Evolutionary conservation across 1,284 basidiomycete genomes (phyloP).

Genomic region (Serendipita sp.): DNA sequence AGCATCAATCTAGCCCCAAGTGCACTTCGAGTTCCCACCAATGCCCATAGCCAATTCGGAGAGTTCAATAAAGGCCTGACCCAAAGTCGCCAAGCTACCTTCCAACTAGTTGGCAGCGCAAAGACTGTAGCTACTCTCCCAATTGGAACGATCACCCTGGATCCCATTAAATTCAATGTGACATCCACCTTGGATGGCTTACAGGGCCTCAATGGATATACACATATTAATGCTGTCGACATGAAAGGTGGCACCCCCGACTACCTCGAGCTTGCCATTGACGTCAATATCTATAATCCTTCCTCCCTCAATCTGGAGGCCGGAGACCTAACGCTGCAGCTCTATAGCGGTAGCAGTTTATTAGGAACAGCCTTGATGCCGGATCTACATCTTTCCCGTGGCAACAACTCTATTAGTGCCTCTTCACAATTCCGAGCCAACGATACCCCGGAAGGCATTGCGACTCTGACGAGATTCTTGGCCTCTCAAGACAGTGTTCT

Average conservation of each 20-base stretch:
- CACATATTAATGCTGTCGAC: slow-evolving; percentile 49
- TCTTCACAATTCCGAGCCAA: slow-evolving; percentile 36
- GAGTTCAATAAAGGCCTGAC: slow-evolving; percentile 43
- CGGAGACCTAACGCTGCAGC: slow-evolving; percentile 45
- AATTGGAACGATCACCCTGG: slow-evolving; percentile 54
- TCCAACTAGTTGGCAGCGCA: slow-evolving; percentile 50
- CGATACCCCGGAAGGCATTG: slow-evolving; percentile 40
- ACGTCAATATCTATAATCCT: slow-evolving; percentile 55
- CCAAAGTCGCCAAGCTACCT: slow-evolving; percentile 27
- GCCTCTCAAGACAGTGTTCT: slow-evolving; percentile 32
- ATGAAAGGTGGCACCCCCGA: slow-evolving; percentile 54
- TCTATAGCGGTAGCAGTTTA: slow-evolving; percentile 35
- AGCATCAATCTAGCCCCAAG: slow-evolving; percentile 50
- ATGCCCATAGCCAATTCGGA: slow-evolving; percentile 38
- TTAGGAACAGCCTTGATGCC: slow-evolving; percentile 49
- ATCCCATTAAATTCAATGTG: slow-evolving; percentile 64
- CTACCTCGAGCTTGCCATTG: slow-evolving; percentile 46
- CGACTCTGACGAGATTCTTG: slow-evolving; percentile 60
- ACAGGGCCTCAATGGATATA: slow-evolving; percentile 44
- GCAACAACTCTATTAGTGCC: slow-evolving; percentile 40
- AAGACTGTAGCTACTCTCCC: slow-evolving; percentile 51
- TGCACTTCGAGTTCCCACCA: slow-evolving; percentile 34
- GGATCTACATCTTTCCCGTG: slow-evolving; percentile 41
- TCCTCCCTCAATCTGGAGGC: slow-evolving; percentile 50
- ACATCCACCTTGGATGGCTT: slow-evolving; percentile 51